A percentile compares a stretch with the other conserved stretches of the same genome.
Evolutionary conservation across 139 green algal genomes (phyloP).

Genomic region (Coelastrella sp.): DNA sequence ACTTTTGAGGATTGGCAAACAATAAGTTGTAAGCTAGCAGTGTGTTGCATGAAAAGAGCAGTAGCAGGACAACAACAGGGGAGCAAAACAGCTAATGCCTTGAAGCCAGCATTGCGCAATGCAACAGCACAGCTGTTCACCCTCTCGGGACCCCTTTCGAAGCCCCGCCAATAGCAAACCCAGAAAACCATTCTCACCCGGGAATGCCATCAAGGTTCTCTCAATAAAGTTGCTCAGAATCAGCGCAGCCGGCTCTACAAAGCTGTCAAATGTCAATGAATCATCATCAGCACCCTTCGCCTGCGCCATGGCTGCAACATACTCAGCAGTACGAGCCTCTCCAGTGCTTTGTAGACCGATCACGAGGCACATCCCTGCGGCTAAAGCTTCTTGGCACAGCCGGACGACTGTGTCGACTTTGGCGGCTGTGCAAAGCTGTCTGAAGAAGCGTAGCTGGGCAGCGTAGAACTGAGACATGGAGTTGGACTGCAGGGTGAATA

Average conservation of each 20-base stretch:
- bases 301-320: conserved; percentile 51
- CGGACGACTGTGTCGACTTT: conserved; percentile 70
- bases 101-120: no score
- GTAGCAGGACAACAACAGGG: no score
- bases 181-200: neutral
- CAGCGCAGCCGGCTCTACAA: conserved; percentile 60
- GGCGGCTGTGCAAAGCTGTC: conserved; percentile 81
- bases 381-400: conserved; percentile 60
- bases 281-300: neutral
- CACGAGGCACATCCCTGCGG: conserved; percentile 74
- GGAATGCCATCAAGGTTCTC: conserved; percentile 27
- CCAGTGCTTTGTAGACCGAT: conserved; percentile 81
- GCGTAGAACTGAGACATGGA: conserved; percentile 62
- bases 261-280: conserved; percentile 62
- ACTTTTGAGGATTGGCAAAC: neutral
- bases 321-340: conserved; percentile 71
- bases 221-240: conserved; percentile 63
- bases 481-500: neutral
- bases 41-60: no score
- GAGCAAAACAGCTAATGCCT: no score
- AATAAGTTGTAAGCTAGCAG: no score
- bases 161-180: no score
- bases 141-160: no score
- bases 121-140: no score
- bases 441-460: conserved; percentile 86